Base-by-base conservation (phyloP, 805 yeast genomes). In the Saccharomycopsis schoenii region DNA sequence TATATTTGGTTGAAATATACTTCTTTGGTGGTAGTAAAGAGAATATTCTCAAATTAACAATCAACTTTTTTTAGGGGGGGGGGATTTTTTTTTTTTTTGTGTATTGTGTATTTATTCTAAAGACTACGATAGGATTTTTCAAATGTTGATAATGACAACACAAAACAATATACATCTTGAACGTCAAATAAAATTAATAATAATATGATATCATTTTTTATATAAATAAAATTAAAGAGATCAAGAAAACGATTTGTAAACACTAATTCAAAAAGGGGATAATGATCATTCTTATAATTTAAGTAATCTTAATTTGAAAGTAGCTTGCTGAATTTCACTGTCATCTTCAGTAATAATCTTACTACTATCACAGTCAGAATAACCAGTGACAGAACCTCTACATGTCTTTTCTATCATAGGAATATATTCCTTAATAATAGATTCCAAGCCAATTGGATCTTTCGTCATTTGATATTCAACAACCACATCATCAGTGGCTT, bases 401-500 rank as follows among this genome's bases (percentile, higher is more conserved):
- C 96, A 83, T 51, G 91, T 82, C 79, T 92, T 93, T 60, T 82
- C 74, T 66, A 94, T 77, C 73, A 91, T 76, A 5, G 82, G 88
- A 56, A 76, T 74, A 74, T 94, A 92, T 57, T 77, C 77, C 59
- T 77, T 71, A 64, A 94, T 78, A 62, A 90, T 83, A 17, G 75
- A 73, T 55, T 79, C 83, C 60, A 92, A 77, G 34, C 80, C 83
- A 68, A 88, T 80, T 63, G 89, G 83, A 66, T 82, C 84, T 66
- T 83, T 81, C 61, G 76, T 67, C 63, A 91, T 72, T 65, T 83
- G 76, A 75, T 89, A 89, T 75, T 93, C 91, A 63, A 94, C 97
- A 65, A 82, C 74, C 58, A 94, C 96, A 68, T 94, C 99, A 72
- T 94, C 99, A 55, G 97, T 93, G 64, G 96, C 92, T 71, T 88